Base-by-base conservation (phyloP, 176 grass and related monocot species). In the Ensete glaucum region DNA sequence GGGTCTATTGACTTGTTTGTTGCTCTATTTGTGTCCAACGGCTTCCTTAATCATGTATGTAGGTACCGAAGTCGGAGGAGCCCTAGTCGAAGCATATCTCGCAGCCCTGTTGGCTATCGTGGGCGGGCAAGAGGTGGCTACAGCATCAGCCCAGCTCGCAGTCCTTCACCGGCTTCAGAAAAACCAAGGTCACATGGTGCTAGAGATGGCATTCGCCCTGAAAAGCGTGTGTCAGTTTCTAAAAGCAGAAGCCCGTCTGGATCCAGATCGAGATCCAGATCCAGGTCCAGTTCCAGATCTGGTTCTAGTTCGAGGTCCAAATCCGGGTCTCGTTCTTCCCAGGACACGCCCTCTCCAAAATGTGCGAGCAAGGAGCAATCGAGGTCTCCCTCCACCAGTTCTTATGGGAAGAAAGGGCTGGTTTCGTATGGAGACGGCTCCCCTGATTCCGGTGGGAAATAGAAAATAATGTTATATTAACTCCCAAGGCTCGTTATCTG, bases 381-480 rank as follows among this genome's bases (percentile, higher is more conserved):
- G 3, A 73, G 34, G 43, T 92, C 93, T 17, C 67, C 80, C 17
- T 99, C 95, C 27, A 81, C 11, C 55, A 90, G 87, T 76, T 88
- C 88, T 77, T 88, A 81, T 49, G 94, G 85, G 60, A 99, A 91
- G 69, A 94, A 86, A 64, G 90, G 95, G 27, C 82, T 99, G 65
- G 95, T 99, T 71, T 99, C 91, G 13, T 99, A 99, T 50, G 95
- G 88, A 73, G 95, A 99, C 82, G 90, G 67, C 24, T 89, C 90
- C 26, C 94, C 94, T 0, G 90, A 98, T 79, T 80, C 19, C 29
- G 19, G 53, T 74, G 72, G 72, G 22, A 58, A 56, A 56, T 74
- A 74, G 53, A 43, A 50, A 74, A 2, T 5, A 50, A 11, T 10
- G 11, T 43, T 43, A 43, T 70, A 70, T 70, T 49, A n/a, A 3